Conservation (phyloP, 1,284 basidiomycete genomes). For the Phaffia rhodozyma region DNA sequence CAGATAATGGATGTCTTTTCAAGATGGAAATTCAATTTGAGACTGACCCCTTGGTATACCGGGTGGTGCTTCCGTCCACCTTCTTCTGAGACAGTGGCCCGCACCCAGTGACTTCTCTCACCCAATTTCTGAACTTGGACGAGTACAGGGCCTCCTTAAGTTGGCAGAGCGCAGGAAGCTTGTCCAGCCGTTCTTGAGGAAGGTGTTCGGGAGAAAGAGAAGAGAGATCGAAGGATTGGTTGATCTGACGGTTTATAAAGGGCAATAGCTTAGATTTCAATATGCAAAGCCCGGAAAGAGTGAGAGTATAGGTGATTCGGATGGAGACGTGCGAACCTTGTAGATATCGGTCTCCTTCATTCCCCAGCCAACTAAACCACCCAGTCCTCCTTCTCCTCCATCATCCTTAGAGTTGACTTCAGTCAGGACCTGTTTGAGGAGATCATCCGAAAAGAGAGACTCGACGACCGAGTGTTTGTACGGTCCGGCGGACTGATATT, state of each 20-base stretch:
- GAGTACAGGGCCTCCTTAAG: slow-evolving; percentile 93
- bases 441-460: slow-evolving; percentile 70
- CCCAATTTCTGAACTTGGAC: slow-evolving; percentile 64
- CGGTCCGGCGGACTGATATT: slow-evolving; percentile 53
- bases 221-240: slow-evolving; percentile 93
- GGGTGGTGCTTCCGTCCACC: slow-evolving; percentile 92
- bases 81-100: slow-evolving; percentile 80
- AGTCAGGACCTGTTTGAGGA: slow-evolving; percentile 62
- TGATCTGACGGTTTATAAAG: slow-evolving; percentile 48
- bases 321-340: slow-evolving; percentile 52
- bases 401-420: slow-evolving; percentile 39
- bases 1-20: background rate
- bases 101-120: slow-evolving; percentile 82
- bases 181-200: slow-evolving; percentile 44
- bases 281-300: background rate
- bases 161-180: slow-evolving; percentile 62
- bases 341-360: slow-evolving; percentile 99
- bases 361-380: slow-evolving; percentile 76
- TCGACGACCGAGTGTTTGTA: slow-evolving; percentile 77
- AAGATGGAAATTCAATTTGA: background rate
- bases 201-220: slow-evolving; percentile 66
- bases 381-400: slow-evolving; percentile 37
- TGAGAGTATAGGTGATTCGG: background rate
- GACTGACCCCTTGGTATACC: slow-evolving; percentile 59
- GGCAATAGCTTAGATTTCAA: background rate